These are phyloP conservation scores for Naganishia sp. DNA, from an alignment of 1,284 basidiomycete species.

Conservation along the genomic window DNA sequence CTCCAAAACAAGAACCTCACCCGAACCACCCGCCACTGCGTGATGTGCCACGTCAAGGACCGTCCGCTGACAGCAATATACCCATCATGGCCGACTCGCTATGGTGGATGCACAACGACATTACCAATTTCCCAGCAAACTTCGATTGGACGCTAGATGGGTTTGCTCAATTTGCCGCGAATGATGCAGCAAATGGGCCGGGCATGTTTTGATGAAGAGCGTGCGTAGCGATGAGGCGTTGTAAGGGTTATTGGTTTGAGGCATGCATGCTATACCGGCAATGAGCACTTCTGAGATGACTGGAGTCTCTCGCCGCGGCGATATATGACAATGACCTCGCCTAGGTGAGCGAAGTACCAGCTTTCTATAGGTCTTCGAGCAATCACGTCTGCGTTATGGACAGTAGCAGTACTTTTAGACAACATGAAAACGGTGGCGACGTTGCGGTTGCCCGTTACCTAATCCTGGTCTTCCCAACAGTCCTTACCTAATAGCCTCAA, in stretches of 20 bases:
- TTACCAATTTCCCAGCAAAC: conserved; percentile 23
- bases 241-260: neutral
- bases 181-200: conserved; percentile 17
- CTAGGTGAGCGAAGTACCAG: too few relatives aligned
- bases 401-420: too few relatives aligned
- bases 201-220: neutral
- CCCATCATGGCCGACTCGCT: conserved; percentile 17
- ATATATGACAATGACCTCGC: too few relatives aligned
- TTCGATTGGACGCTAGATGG: conserved; percentile 28
- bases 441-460: too few relatives aligned
- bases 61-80: neutral
- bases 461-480: too few relatives aligned
- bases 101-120: conserved; percentile 28
- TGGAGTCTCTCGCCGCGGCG: too few relatives aligned
- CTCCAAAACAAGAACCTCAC: neutral
- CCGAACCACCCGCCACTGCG: neutral
- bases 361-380: too few relatives aligned
- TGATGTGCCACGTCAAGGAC: neutral
- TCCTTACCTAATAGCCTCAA: too few relatives aligned
- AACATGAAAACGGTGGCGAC: too few relatives aligned
- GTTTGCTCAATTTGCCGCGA: conserved; percentile 20
- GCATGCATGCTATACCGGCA: neutral
- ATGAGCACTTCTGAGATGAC: too few relatives aligned
- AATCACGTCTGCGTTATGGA: too few relatives aligned
- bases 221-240: neutral